A percentile compares a stretch with the other conserved stretches of the same genome.
phyloP scores from a whole-genome alignment of 2,329 filamentous ascomycete species.

The Diaporthe sp. region DNA sequence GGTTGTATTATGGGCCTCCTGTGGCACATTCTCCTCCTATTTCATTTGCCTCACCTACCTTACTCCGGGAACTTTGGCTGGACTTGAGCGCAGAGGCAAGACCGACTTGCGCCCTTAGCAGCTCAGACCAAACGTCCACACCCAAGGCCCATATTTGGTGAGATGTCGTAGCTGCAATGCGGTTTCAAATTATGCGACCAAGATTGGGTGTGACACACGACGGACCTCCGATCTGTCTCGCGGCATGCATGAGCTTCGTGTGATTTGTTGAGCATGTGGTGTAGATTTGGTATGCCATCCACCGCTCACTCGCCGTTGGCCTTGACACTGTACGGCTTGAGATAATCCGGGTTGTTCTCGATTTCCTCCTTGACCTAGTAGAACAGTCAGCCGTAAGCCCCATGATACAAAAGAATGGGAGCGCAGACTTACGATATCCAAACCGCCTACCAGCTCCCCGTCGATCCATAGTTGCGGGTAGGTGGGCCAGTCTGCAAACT shows the following conservation, averaged over 20 bases:
- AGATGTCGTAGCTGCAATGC: neutral
- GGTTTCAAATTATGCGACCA: neutral
- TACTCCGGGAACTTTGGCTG: neutral
- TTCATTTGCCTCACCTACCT: neutral
- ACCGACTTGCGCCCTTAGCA: neutral
- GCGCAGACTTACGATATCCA: conserved; percentile 85
- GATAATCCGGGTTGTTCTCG: conserved; percentile 83
- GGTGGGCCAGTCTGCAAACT: conserved; percentile 98
- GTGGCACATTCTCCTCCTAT: neutral
- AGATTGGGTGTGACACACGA: neutral
- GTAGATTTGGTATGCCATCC: neutral
- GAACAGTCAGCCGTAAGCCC: neutral
- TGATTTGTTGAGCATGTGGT: neutral
- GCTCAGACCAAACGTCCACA: neutral
- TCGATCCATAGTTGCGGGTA: conserved; percentile 95
- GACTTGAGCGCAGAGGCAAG: neutral
- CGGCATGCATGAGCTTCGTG: neutral
- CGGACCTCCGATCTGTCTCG: neutral
- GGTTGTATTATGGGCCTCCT: neutral
- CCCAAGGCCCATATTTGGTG: neutral
- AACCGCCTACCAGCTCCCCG: conserved; percentile 89
- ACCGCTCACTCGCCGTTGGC: conserved; percentile 46
- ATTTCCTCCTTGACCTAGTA: conserved; percentile 92
- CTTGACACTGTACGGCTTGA: conserved; percentile 76
- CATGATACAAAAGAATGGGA: neutral